A percentile compares a stretch with the other conserved stretches of the same genome.
Conservation (phyloP, 352 stramenopile genomes). For the Aphanomyces euteiches region DNA sequence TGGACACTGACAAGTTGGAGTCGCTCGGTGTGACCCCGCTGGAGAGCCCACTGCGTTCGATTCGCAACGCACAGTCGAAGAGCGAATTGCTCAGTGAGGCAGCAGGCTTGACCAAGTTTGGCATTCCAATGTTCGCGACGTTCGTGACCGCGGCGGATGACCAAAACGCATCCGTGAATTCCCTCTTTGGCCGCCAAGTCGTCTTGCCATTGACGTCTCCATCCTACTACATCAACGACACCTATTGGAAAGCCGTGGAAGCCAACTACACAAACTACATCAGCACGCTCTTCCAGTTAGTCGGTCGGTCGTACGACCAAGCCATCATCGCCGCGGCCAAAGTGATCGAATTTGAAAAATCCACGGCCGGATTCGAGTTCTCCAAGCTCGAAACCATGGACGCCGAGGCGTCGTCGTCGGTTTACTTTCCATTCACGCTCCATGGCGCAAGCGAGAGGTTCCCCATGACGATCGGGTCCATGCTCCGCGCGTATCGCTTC, state of each 20-base stretch:
- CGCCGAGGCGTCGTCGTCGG: neutral
- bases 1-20: conserved; percentile 44
- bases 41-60: conserved; percentile 36
- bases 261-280: conserved; percentile 39
- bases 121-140: neutral
- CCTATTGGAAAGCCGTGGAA: conserved; percentile 44
- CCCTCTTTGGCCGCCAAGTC: conserved; percentile 6
- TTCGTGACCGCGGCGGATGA: neutral
- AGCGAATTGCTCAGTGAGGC: neutral
- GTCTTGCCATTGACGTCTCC: neutral
- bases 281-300: conserved; percentile 19
- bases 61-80: conserved; percentile 46
- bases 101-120: neutral
- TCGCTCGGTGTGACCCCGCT: conserved; percentile 41
- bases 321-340: conserved; percentile 31
- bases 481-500: conserved; percentile 11
- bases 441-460: conserved; percentile 42
- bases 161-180: neutral
- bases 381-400: neutral
- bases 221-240: neutral
- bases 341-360: conserved; percentile 39
- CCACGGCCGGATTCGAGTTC: conserved; percentile 10
- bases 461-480: conserved; percentile 6
- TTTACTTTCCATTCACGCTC: conserved; percentile 38
- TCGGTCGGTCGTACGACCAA: conserved; percentile 35